Conservation (phyloP, 129 eudicot species). For the Artemisia tridentata region DNA sequence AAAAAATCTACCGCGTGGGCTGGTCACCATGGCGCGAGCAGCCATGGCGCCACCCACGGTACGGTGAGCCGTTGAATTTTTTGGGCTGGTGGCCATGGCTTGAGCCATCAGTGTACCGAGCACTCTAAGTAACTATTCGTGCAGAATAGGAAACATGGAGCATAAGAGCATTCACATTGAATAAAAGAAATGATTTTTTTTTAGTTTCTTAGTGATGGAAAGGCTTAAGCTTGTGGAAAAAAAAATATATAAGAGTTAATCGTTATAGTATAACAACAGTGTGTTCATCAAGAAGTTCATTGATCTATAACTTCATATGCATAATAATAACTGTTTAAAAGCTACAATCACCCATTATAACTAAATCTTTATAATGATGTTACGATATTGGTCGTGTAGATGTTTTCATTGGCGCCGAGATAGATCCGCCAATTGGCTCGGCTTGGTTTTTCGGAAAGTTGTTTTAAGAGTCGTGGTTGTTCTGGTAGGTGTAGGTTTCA, state of each 20-base stretch:
- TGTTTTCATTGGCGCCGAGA: no score
- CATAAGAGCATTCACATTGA: background rate
- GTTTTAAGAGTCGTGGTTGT: no score
- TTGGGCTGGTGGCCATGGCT: no score
- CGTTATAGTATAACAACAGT: constrained; percentile 1
- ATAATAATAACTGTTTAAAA: background rate
- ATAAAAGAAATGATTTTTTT: background rate
- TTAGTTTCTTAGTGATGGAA: background rate
- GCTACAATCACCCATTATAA: background rate
- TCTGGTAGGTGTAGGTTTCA: no score
- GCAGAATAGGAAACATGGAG: background rate
- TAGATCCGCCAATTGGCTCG: no score
- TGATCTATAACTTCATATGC: background rate
- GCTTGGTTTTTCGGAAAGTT: no score
- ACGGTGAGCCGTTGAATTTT: no score
- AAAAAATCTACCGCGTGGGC: no score
- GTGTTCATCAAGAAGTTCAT: background rate
- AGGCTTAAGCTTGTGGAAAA: background rate
- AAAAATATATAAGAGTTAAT: background rate
- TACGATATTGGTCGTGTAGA: background rate
- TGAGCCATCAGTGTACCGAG: no score
- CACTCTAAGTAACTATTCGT: background rate
- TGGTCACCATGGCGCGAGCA: no score
- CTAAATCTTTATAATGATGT: background rate
- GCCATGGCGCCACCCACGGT: no score